phyloP scores from a whole-genome alignment of 768 basidiomycete genomes.

The Lactarius deliciosus region DNA sequence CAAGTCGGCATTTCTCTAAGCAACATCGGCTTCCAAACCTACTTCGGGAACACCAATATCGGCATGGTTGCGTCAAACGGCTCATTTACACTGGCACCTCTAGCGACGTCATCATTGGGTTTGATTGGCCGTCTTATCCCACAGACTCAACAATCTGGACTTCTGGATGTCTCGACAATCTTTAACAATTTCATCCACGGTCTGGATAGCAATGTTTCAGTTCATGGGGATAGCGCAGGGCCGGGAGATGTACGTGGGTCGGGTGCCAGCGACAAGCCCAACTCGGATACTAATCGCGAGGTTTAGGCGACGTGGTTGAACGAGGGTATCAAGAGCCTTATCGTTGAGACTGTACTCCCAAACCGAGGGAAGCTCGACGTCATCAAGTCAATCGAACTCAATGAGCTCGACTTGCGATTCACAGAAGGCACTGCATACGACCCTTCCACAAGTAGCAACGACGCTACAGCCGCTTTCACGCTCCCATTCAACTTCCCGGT shows the following conservation, averaged over 20 bases:
- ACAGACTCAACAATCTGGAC: conserved; percentile 51
- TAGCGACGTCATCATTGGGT: conserved; percentile 49
- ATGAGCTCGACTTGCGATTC: conserved; percentile 60
- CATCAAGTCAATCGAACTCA: conserved; percentile 62
- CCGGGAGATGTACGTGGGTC: conserved; percentile 48
- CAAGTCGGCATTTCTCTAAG: conserved; percentile 70
- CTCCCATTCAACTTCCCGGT: conserved; percentile 70
- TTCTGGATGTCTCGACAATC: conserved; percentile 57
- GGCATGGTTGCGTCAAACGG: conserved; percentile 55
- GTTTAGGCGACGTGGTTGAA: conserved; percentile 69
- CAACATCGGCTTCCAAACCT: conserved; percentile 61
- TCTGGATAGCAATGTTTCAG: conserved; percentile 55
- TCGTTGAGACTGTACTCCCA: conserved; percentile 58
- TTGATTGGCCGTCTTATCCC: conserved; percentile 65
- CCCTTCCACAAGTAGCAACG: conserved; percentile 57
- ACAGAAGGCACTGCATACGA: conserved; percentile 54
- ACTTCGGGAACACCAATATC: conserved; percentile 51
- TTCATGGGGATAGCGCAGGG: conserved; percentile 59
- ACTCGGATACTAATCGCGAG: conserved; percentile 14
- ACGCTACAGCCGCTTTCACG: conserved; percentile 61
- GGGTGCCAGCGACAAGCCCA: background rate
- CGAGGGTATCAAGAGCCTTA: conserved; percentile 62
- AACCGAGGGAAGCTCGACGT: conserved; percentile 59
- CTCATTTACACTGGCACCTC: conserved; percentile 54
- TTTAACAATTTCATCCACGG: conserved; percentile 76